Evolutionary conservation across 2,329 filamentous ascomycete species (phyloP).

Genomic region (Aspergillus fijiensis): DNA sequence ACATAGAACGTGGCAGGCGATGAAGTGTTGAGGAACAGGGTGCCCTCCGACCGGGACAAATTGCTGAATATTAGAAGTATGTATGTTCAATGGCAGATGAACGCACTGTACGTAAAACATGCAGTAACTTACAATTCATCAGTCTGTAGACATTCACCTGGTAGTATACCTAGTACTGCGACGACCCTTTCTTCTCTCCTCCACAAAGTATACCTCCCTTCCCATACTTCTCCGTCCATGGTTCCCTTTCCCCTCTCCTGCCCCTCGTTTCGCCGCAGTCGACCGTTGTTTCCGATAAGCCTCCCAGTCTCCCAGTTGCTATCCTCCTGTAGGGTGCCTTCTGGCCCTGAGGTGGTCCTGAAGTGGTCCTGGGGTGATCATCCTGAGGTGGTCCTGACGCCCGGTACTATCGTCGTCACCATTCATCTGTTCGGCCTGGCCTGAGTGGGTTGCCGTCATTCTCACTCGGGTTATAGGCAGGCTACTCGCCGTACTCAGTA

Average conservation of each 20-base stretch:
- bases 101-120: neutral
- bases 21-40: neutral
- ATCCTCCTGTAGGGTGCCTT: neutral
- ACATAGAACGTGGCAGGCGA: neutral
- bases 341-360: constrained; percentile 1
- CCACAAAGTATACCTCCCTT: neutral
- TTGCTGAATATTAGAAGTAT: too few relatives aligned
- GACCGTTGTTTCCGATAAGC: constrained; percentile 36
- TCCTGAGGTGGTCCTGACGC: constrained; percentile 6
- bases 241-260: constrained; percentile 9
- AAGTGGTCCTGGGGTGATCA: too few relatives aligned
- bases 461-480: neutral
- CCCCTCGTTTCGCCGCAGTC: constrained; percentile 25
- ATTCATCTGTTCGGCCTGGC: constrained; percentile 14
- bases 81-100: too few relatives aligned
- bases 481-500: neutral
- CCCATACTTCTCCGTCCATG: neutral
- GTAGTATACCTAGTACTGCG: too few relatives aligned
- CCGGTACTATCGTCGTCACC: constrained; percentile 19
- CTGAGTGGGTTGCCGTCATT: constrained; percentile 17
- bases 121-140: neutral
- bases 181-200: neutral
- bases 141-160: neutral
- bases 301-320: constrained; percentile 14
- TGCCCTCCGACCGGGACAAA: neutral